Conservation (phyloP, 2,329 filamentous ascomycete species). For the Herpomyces periplanetae region DNA sequence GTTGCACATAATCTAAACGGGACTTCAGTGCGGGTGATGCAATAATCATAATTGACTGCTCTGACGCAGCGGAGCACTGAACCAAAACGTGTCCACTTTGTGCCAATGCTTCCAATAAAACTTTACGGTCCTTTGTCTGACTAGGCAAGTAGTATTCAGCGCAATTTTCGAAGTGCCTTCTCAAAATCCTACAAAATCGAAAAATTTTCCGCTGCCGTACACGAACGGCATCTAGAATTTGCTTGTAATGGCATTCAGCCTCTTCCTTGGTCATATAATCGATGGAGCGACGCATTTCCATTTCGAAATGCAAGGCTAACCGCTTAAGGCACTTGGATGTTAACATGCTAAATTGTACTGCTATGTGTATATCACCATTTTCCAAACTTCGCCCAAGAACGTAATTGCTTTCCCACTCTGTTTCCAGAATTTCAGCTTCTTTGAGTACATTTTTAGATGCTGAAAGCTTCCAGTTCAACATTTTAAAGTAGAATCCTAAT, state of each 20-base stretch:
- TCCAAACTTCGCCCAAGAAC: constrained; percentile 66
- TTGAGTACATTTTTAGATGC: constrained; percentile 98
- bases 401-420: constrained; percentile 93
- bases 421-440: constrained; percentile 78
- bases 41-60: constrained; percentile 37
- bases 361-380: constrained; percentile 74
- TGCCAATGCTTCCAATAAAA: constrained; percentile 41
- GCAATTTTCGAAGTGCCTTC: constrained; percentile 76
- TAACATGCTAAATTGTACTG: constrained; percentile 66
- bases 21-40: constrained; percentile 40
- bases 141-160: constrained; percentile 71
- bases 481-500: constrained; percentile 88
- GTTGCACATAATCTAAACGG: constrained; percentile 40
- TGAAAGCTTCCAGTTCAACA: constrained; percentile 87
- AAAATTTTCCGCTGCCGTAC: constrained; percentile 86
- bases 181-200: constrained; percentile 60
- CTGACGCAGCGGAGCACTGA: constrained; percentile 20
- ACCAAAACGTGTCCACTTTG: constrained; percentile 59
- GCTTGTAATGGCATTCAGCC: constrained; percentile 91
- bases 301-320: constrained; percentile 61
- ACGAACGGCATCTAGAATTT: constrained; percentile 70
- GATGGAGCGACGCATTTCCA: constrained; percentile 43
- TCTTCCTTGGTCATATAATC: constrained; percentile 39
- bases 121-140: constrained; percentile 22
- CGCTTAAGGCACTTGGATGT: constrained; percentile 71